Conservation (phyloP, 2,329 filamentous ascomycete species). For the Aspergillus persii region DNA sequence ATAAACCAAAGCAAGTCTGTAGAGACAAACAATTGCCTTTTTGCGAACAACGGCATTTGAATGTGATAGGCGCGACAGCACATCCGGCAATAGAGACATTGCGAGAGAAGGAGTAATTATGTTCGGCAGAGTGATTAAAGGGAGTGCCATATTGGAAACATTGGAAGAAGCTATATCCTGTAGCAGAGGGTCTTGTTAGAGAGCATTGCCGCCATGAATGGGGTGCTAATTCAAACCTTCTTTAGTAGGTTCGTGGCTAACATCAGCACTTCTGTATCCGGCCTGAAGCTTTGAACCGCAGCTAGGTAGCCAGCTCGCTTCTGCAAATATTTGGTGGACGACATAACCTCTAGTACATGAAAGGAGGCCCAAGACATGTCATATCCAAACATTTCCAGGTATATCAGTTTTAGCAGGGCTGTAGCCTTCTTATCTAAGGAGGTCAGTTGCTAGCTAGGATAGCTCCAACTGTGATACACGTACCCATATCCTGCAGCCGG, state of each 20-base stretch:
- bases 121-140: conserved; percentile 87
- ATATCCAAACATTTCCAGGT: conserved; percentile 98
- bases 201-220: not conserved
- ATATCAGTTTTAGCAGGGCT: conserved; percentile 90
- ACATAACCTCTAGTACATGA: conserved; percentile 98
- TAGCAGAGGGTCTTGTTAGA: conserved; percentile 13
- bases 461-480: conserved; percentile 25
- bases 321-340: conserved; percentile 87
- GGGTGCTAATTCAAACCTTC: conserved; percentile 57
- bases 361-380: conserved; percentile 99
- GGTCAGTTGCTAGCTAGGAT: conserved; percentile 6
- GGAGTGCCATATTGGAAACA: conserved; percentile 76
- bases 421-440: conserved; percentile 85
- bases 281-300: conserved; percentile 91
- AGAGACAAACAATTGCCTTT: conserved; percentile 93
- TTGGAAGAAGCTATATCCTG: conserved; percentile 62
- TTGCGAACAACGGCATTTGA: conserved; percentile 84
- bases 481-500: conserved; percentile 87
- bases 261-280: conserved; percentile 97
- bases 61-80: conserved; percentile 82
- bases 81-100: conserved; percentile 80
- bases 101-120: conserved; percentile 91
- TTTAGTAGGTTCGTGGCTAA: conserved; percentile 94
- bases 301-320: conserved; percentile 94
- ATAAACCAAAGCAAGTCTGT: conserved; percentile 91